Base-by-base conservation (phyloP, 176 grass and related monocot genomes). In the Carex scoparia region DNA sequence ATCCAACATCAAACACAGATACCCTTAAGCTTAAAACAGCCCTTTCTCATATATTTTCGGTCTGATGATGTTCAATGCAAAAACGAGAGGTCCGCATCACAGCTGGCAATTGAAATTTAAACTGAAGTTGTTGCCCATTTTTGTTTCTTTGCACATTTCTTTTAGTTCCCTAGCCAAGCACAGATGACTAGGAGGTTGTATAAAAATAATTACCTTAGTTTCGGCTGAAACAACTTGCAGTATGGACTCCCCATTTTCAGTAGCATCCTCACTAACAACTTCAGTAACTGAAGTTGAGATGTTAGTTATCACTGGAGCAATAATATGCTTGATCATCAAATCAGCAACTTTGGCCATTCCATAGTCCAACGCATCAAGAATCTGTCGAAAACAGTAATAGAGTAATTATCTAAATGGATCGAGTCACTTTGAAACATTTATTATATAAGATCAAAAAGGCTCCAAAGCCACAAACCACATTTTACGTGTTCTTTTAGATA, bases 281-380 rank as follows among this genome's bases (percentile, higher is more conserved):
- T 97, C 87, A 84, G 84, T 87, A 91, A 92, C 65, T 81, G 66
- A 83, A n/a, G 87, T 84, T 0, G 90, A 87, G 46, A 64, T 83
- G 35, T 81, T 90, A 80, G 87, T 89, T 71, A 93, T 93, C 75
- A 87, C 86, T 85, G 89, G 91, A 88, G 91, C 54, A 18, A 98
- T 70, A 33, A 93, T 66, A 87, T 93, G 80, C 85, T 98, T 98
- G 63, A 93, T 85, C 85, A 92, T 87, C 67, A 85, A 81, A 73
- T 98, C 91, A 87, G 91, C 89, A 53, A 95, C 71, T 81, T 90
- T 95, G 86, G 88, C 88, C 85, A 98, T 88, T 74, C 95, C 95
- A 95, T 98, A 95, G 49, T 90, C 93, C 79, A 98, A 61, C 46
- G 85, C 88, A 85, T 86, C 88, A 64, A 93, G 76, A 81, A 90